A percentile compares a stretch with the other conserved stretches of the same genome.
Conservation (phyloP, 2,329 filamentous ascomycete genomes). For the Gaeumannomyces sp. region DNA sequence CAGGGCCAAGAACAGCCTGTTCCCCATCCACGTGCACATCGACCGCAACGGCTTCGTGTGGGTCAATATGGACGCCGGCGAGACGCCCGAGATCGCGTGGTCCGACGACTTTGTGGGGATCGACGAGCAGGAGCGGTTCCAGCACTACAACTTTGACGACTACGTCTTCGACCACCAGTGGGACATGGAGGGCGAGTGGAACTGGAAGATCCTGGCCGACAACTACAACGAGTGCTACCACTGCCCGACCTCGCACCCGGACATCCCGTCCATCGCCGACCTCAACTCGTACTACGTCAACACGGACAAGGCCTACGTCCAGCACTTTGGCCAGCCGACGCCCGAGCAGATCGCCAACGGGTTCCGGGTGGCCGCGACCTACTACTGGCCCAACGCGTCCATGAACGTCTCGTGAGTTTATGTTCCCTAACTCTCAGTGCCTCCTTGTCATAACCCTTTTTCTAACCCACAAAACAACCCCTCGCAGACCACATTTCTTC, state of each 20-base stretch:
- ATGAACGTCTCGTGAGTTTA: conserved; percentile 45
- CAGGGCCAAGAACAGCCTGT: conserved; percentile 47
- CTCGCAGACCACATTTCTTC: conserved; percentile 50
- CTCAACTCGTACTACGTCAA: conserved; percentile 48
- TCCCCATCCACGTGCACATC: conserved; percentile 47
- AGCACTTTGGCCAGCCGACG: conserved; percentile 41
- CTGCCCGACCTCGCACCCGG: conserved; percentile 53
- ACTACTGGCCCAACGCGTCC: conserved; percentile 45
- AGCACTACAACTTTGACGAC: conserved; percentile 41
- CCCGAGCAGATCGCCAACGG: conserved; percentile 42
- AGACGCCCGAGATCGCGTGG: conserved; percentile 38
- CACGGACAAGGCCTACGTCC: conserved; percentile 40
- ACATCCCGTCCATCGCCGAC: conserved; percentile 50
- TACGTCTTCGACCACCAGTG: conserved; percentile 52
- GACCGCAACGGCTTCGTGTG: conserved; percentile 51
- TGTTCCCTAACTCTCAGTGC: background rate
- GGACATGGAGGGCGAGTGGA: conserved; percentile 50
- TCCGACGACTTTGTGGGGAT: conserved; percentile 43
- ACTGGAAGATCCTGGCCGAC: conserved; percentile 56
- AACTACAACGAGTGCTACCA: conserved; percentile 65
- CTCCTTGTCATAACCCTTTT: no score
- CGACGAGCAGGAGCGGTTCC: conserved; percentile 38
- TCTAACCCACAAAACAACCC: no score
- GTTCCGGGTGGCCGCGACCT: conserved; percentile 39
- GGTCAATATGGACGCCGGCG: conserved; percentile 47